These are phyloP conservation scores for Murraya koenigii DNA, from an alignment of 345 rosid genomes.

Conservation along the genomic window DNA sequence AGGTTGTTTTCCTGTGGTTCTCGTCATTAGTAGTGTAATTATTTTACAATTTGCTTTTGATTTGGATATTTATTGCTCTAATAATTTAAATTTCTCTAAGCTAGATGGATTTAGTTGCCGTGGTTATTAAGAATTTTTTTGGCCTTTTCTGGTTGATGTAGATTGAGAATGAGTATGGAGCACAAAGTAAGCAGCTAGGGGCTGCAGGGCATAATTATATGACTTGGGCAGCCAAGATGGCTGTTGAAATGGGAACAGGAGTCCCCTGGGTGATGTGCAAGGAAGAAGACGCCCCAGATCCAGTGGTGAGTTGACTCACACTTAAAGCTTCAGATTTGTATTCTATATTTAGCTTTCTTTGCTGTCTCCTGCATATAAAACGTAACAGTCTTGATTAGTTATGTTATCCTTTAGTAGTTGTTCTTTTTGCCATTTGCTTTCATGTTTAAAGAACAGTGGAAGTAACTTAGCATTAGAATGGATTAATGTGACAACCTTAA, in stretches of 20 bases:
- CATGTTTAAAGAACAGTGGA: background rate
- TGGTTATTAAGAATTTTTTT: background rate
- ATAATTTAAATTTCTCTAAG: background rate
- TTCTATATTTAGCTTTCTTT: background rate
- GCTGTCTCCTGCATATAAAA: background rate
- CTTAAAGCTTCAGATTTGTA: background rate
- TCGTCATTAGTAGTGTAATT: background rate
- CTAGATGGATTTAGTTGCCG: background rate
- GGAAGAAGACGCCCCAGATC: slow-evolving; percentile 99
- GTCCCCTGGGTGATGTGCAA: slow-evolving; percentile 99
- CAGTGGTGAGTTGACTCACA: slow-evolving; percentile 56
- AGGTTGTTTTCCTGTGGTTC: slow-evolving; percentile 43
- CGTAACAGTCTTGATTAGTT: background rate
- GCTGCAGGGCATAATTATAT: slow-evolving; percentile 78
- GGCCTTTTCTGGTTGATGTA: slow-evolving; percentile 22
- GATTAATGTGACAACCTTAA: background rate
- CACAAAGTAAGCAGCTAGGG: slow-evolving; percentile 74
- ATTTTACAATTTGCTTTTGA: no score
- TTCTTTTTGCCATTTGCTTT: background rate
- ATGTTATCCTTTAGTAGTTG: background rate
- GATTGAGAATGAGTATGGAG: slow-evolving; percentile 99
- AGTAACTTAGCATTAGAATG: background rate
- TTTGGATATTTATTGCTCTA: background rate
- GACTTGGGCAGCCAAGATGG: slow-evolving; percentile 99
- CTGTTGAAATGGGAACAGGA: slow-evolving; percentile 74